Base-by-base conservation (phyloP, 1,284 basidiomycete species). In the Puccinia brachypodii region DNA sequence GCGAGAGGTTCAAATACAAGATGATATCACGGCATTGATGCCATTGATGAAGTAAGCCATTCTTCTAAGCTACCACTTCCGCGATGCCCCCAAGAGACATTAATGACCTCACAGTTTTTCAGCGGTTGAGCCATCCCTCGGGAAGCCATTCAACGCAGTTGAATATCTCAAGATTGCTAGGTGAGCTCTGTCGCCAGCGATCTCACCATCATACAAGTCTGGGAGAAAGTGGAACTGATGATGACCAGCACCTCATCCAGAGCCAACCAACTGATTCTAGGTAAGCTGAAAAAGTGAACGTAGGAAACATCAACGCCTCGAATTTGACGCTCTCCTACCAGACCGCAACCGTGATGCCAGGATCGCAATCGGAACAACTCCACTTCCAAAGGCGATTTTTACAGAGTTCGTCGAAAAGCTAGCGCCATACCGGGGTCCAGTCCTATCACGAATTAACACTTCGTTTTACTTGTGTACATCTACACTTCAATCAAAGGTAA, bases 1-100 rank as follows among this genome's bases (percentile, higher is more conserved):
- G 50, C 83, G 87, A 14, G 87, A 87, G 79, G 68, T 84, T 40
- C 84, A 85, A 72, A 84, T 87, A 19, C 87, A 87, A 82, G 84
- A 82, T 53, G 75, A 85, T 36, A 83, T 87, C 13, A 86, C 87
- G 25, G 84, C 83, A 7, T 77, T 87, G 11, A 84, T 84, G 76
- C 87, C 87, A 0, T 81, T 87, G n/a, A 78, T 87, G 50, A 87
- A 86, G 66, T 87, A 85, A 73, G 85, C 16, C 60, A 31, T 74
- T 58, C 13, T 36, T 40, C 75, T 31, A n/a, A n/a, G n/a, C n/a
- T n/a, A n/a, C n/a, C 13, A 3, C 25, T 50, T n/a, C 2, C 8
- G 25, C 44, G 31, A 14, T 25, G 14, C 11, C 28, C 16, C 3
- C 44, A 53, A 73, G n/a, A 73, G 40, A 33, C 16, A 38, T 7